Conservation (phyloP, 805 yeast genomes). For the Zygoascus ofunaensis region DNA sequence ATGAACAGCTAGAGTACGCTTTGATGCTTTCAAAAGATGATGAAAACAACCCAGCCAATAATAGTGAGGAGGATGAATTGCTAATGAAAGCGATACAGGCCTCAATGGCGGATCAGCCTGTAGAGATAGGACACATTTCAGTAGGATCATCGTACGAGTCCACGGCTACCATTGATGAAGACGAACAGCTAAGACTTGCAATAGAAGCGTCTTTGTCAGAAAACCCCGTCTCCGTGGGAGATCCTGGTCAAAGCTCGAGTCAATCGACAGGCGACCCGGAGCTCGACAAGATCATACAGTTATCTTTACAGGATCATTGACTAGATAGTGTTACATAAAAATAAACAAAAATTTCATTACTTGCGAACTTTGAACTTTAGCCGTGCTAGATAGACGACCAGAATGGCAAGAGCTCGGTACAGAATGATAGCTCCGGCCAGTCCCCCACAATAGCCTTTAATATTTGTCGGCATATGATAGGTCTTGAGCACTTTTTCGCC, state of each 20-base stretch:
- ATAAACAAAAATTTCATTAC: constrained; percentile 1
- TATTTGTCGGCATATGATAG: constrained; percentile 34
- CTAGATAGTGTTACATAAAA: neutral
- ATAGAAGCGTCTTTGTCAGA: constrained; percentile 11
- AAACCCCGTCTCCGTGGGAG: neutral
- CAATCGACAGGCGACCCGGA: constrained; percentile 3
- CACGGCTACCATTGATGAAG: constrained; percentile 2
- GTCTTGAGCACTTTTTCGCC: constrained; percentile 50
- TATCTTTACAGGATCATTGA: constrained; percentile 4
- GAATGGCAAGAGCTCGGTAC: constrained; percentile 21
- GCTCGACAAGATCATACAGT: constrained; percentile 7
- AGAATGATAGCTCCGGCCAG: constrained; percentile 20
- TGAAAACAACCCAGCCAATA: neutral
- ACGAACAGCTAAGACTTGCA: constrained; percentile 11
- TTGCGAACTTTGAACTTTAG: constrained; percentile 16
- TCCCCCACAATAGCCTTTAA: constrained; percentile 18
- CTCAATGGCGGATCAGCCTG: constrained; percentile 7
- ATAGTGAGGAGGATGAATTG: constrained; percentile 14
- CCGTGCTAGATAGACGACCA: constrained; percentile 18
- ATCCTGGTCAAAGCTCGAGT: neutral
- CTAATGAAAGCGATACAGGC: constrained; percentile 9
- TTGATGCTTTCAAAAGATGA: constrained; percentile 23
- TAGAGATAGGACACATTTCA: neutral
- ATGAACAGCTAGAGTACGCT: constrained; percentile 27
- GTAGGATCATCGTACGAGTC: neutral